These are phyloP conservation scores for Ogataea allantospora DNA, from an alignment of 805 yeast genomes.

Conservation along the genomic window DNA sequence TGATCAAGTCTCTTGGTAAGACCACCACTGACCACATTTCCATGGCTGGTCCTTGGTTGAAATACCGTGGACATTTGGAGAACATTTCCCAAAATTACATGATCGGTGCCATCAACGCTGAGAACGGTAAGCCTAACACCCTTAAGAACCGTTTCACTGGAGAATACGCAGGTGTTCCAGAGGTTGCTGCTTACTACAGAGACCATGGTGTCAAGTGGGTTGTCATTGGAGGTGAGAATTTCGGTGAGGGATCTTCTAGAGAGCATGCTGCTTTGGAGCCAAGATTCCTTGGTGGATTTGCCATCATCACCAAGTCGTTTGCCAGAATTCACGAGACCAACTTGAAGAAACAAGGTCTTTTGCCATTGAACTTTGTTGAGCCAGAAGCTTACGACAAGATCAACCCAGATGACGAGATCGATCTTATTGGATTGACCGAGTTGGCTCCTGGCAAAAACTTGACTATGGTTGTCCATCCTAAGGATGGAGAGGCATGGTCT, in stretches of 20 bases:
- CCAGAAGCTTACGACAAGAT: conserved; percentile 92
- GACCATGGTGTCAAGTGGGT: conserved; percentile 92
- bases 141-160: conserved; percentile 91
- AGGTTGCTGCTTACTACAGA: conserved; percentile 92
- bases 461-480: conserved; percentile 70
- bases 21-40: conserved; percentile 99
- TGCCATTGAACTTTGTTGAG: conserved; percentile 92
- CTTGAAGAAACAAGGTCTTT: conserved; percentile 98
- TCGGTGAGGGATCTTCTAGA: conserved; percentile 99
- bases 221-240: conserved; percentile 97
- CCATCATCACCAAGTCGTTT: conserved; percentile 95
- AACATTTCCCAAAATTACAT: conserved; percentile 98
- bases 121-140: conserved; percentile 90
- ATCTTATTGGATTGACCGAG: conserved; percentile 76
- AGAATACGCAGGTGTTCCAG: conserved; percentile 93
- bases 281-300: conserved; percentile 97
- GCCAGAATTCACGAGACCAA: conserved; percentile 99
- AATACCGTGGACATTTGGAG: conserved; percentile 99
- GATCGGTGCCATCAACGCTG: conserved; percentile 99
- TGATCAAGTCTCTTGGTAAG: conserved; percentile 95
- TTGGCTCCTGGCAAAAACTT: conserved; percentile 93
- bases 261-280: conserved; percentile 99
- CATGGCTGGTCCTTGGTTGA: conserved; percentile 99
- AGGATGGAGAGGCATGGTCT: conserved; percentile 82
- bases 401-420: conserved; percentile 85